These are phyloP conservation scores for Cutaneotrichosporon sp. DNA, from an alignment of 1,284 basidiomycete species.

Conservation along the genomic window DNA sequence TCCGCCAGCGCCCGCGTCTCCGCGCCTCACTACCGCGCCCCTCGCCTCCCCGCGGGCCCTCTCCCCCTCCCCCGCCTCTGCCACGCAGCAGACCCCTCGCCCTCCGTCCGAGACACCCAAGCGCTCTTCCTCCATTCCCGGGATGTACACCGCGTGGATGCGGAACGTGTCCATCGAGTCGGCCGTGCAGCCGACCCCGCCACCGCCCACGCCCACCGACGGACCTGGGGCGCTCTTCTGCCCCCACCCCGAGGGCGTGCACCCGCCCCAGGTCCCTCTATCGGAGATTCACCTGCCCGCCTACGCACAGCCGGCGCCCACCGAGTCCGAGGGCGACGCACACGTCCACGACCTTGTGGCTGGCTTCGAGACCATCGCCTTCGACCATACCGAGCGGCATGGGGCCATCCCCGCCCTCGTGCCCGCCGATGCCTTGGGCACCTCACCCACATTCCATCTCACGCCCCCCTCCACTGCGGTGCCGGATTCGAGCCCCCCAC, in stretches of 20 bases:
- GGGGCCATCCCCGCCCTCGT: neutral
- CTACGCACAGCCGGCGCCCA: neutral
- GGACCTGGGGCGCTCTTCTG: neutral
- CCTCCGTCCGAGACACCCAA: neutral
- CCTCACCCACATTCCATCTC: neutral
- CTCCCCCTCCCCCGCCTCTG: neutral
- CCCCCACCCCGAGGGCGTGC: neutral
- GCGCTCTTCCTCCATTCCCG: neutral
- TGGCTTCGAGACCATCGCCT: neutral
- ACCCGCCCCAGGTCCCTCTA: neutral
- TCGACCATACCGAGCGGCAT: neutral
- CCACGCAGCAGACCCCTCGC: too few relatives aligned
- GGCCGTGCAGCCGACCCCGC: neutral
- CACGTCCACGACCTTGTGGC: neutral
- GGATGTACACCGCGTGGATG: neutral
- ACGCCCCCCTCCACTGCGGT: neutral
- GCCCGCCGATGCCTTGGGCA: neutral
- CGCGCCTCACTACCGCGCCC: neutral
- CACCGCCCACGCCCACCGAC: neutral
- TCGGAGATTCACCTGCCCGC: neutral
- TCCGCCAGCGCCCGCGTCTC: neutral
- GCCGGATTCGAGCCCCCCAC: neutral
- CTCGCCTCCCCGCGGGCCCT: neutral
- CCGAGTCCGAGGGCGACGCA: neutral
- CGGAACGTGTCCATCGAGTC: neutral